A percentile compares a stretch with the other conserved stretches of the same genome.
These are phyloP conservation scores for Monilinia laxa DNA, from an alignment of 2,329 filamentous ascomycete species.

Conservation along the genomic window DNA sequence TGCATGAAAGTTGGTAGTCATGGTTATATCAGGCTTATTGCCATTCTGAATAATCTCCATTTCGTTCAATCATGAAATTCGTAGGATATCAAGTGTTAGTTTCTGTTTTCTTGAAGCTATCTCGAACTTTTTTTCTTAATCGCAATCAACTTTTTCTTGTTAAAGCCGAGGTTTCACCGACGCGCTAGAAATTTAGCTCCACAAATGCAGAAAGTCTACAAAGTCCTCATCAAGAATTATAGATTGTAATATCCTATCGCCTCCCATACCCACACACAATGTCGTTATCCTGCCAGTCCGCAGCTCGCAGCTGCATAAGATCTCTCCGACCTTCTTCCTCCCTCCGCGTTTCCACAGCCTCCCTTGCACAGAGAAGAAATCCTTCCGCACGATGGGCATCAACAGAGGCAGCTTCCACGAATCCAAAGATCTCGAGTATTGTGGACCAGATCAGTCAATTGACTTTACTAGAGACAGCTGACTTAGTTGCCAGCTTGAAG, in stretches of 20 bases:
- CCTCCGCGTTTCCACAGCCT: conserved; percentile 48
- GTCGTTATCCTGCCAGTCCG: conserved; percentile 63
- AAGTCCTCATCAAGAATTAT: conserved; percentile 31
- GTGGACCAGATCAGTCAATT: conserved; percentile 99
- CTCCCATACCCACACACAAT: conserved; percentile 46
- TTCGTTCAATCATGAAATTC: conserved; percentile 11
- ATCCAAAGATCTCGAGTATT: conserved; percentile 90
- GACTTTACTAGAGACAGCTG: conserved; percentile 94
- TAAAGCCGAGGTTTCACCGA: conserved; percentile 17
- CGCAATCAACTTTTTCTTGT: conserved; percentile 21
- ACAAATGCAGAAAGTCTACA: conserved; percentile 23
- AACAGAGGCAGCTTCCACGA: conserved; percentile 67
- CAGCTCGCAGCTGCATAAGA: conserved; percentile 63
- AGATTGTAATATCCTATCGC: conserved; percentile 23
- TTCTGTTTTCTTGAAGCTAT: conserved; percentile 15
- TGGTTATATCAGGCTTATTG: conserved; percentile 50
- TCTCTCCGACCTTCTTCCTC: conserved; percentile 55
- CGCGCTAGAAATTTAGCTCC: conserved; percentile 27
- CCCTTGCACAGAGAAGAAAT: conserved; percentile 49
- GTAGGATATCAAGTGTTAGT: conserved; percentile 4
- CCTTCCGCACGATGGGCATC: conserved; percentile 75
- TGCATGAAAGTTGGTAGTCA: conserved; percentile 48
- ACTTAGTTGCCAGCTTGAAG: conserved; percentile 93
- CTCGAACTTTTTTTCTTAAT: conserved; percentile 26
- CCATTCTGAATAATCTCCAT: conserved; percentile 49